phyloP scores from a whole-genome alignment of 1,284 basidiomycete genomes.

The Sanghuangporus baumii region DNA sequence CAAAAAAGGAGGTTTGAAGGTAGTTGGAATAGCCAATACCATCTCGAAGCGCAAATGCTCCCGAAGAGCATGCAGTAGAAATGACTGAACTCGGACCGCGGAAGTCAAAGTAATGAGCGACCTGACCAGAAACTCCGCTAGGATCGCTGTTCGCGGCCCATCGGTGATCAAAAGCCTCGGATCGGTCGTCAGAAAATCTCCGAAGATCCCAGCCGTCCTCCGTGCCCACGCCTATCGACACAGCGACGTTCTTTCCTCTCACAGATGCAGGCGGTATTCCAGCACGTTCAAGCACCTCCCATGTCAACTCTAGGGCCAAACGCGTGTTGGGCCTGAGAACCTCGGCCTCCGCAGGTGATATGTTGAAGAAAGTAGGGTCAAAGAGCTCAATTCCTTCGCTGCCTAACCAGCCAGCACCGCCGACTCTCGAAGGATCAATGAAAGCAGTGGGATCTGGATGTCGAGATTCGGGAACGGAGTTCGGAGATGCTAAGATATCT shows the following conservation, averaged over 20 bases:
- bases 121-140: constrained; percentile 18
- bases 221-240: constrained; percentile 18
- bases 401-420: neutral
- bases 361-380: constrained; percentile 18
- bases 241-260: constrained; percentile 17
- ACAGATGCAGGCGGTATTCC: constrained; percentile 15
- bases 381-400: neutral
- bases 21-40: constrained; percentile 5
- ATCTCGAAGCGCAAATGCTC: constrained; percentile 14
- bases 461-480: constrained; percentile 1
- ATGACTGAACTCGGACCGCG: constrained; percentile 12
- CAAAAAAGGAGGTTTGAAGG: neutral
- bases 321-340: constrained; percentile 18
- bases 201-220: constrained; percentile 21
- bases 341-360: constrained; percentile 16
- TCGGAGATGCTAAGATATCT: neutral
- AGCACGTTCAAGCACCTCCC: constrained; percentile 18
- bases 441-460: neutral
- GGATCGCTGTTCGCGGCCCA: constrained; percentile 20
- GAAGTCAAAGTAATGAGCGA: constrained; percentile 19
- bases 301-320: constrained; percentile 19
- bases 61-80: constrained; percentile 20
- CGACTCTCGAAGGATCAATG: neutral
- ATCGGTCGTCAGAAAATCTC: constrained; percentile 9
- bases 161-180: constrained; percentile 15